Evolutionary conservation across 768 basidiomycete genomes (phyloP), one percentile per base, ranked within the genome.

Genomic region (Hemileccinum rubropunctum): DNA sequence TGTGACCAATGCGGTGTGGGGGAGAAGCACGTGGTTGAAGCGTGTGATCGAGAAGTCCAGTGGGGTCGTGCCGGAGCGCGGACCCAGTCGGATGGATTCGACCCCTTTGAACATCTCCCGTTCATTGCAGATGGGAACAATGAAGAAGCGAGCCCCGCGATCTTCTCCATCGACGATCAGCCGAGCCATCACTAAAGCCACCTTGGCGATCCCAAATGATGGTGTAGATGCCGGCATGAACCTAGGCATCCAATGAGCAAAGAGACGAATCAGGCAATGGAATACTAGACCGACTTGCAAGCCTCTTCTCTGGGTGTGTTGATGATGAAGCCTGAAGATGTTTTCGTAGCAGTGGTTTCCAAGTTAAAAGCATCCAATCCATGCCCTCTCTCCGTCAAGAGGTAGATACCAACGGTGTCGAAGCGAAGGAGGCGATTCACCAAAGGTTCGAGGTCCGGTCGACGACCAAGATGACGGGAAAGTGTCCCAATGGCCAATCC

Each of bases 141-240:
- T 60, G 62, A 82, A 82, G 56, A 77, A 76, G 14, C 78, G 74
- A 51, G 71, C 67, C 7, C 82, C 81, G 34, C 71, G 72, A 57
- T 82, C 75, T 50, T 76, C 64, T 9, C 72, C 73, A 40, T 78
- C 69, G 9, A 82, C 73, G n/a, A 82, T 76, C 23, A 83, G 64
- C 37, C 72, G 72, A 11, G 81, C 81, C 73, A 81, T 79, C 23
- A 82, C 79, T 28, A 83, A 54, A 11, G 80, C 79, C 6, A 82
- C 69, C 51, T 80, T 81, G 2, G 78, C 69, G n/a, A 80, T 70
- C 6, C 75, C 74, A 26, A 79, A 80, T 7, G 68, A 60, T 2
- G 81, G 80, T 7, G 76, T 77, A 3, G 81, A 76, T 18, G 79
- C 75, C 10, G 81, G 80, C 80, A 83, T 82, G 56, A 80, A 82